Conservation (phyloP, 768 basidiomycete species). For the Leccinum subgranulosum region DNA sequence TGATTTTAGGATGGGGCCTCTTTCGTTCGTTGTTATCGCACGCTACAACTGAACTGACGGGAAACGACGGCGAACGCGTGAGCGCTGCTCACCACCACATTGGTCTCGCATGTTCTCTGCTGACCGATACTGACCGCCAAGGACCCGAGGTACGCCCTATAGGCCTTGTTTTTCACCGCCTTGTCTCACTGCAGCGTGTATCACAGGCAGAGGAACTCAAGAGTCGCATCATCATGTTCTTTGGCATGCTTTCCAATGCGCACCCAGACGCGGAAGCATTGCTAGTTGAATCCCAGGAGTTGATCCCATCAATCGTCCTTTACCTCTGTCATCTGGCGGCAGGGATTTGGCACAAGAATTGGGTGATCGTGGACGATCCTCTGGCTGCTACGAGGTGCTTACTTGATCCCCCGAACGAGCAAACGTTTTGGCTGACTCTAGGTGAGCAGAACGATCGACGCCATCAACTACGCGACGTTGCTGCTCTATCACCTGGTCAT, state of each 20-base stretch:
- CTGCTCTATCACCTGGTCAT: conserved; percentile 66
- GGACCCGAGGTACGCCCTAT: conserved; percentile 39
- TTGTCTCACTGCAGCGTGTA: conserved; percentile 1
- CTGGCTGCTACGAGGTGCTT: conserved; percentile 27
- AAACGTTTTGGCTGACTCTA: neutral
- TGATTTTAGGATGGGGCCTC: conserved; percentile 40
- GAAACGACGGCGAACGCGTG: conserved; percentile 17
- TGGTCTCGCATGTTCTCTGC: conserved; percentile 45
- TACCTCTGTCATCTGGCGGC: conserved; percentile 51
- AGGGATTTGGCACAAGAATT: conserved; percentile 67
- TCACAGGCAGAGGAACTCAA: conserved; percentile 36
- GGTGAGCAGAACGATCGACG: conserved; percentile 44
- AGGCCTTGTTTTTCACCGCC: neutral
- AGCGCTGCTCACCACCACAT: conserved; percentile 39
- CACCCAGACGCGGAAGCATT: conserved; percentile 38
- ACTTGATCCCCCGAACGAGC: neutral
- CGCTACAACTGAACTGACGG: conserved; percentile 24
- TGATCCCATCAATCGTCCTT: conserved; percentile 65
- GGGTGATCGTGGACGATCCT: conserved; percentile 36
- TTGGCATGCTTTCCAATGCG: conserved; percentile 38
- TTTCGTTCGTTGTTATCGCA: conserved; percentile 42
- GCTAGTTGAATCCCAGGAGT: conserved; percentile 44
- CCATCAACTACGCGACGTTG: conserved; percentile 50
- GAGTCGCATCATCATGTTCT: conserved; percentile 37
- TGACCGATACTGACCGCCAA: conserved; percentile 41